Conservation (phyloP, 139 green algal genomes). For the Limnomonas spitsbergensis region DNA sequence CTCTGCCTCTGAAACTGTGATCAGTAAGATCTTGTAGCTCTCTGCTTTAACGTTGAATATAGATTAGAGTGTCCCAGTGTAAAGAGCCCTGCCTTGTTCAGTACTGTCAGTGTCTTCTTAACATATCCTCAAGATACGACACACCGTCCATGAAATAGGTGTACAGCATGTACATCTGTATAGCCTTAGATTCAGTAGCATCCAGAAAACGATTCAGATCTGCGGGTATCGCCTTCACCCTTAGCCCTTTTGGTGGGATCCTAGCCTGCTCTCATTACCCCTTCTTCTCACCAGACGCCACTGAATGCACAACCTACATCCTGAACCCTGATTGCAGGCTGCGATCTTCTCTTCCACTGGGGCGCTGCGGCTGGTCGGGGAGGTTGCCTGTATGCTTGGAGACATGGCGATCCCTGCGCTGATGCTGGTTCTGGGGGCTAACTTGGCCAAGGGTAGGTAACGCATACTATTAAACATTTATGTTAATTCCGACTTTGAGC, state of each 20-base stretch:
- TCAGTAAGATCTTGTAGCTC: no score
- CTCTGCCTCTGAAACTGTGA: not conserved
- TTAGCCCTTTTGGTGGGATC: not conserved
- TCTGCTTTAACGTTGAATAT: no score
- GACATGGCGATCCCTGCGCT: constrained; percentile 35
- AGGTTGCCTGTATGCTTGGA: constrained; percentile 27
- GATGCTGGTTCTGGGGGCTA: constrained; percentile 53
- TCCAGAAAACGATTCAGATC: not conserved
- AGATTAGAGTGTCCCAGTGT: no score
- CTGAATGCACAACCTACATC: no score
- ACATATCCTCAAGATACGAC: not conserved
- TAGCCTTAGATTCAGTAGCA: no score
- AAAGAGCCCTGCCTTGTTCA: not conserved
- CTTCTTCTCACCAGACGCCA: no score
- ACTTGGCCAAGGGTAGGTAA: constrained; percentile 36
- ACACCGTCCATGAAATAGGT: not conserved
- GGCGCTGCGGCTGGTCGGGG: constrained; percentile 30
- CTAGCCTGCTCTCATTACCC: not conserved
- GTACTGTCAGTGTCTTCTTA: not conserved
- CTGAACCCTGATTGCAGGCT: not conserved
- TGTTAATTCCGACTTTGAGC: not conserved
- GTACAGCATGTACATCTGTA: no score
- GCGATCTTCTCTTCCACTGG: constrained; percentile 1
- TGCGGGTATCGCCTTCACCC: not conserved
- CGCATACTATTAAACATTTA: not conserved